phyloP scores from a whole-genome alignment of 768 basidiomycete species.

The Boletus vermiculosoides region DNA sequence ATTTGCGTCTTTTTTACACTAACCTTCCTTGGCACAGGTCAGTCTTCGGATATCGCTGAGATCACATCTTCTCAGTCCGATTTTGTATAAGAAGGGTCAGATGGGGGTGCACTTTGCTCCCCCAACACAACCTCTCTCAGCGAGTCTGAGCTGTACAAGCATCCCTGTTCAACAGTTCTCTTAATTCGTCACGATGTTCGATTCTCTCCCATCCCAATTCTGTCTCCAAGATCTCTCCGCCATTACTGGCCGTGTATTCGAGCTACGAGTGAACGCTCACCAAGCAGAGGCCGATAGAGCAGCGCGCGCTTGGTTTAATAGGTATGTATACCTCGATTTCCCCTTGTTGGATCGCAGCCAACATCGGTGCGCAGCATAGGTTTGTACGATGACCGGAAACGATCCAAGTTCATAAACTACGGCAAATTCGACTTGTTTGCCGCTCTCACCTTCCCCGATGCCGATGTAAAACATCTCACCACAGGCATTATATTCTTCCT shows the following conservation, averaged over 20 bases:
- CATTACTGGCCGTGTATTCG: conserved; percentile 37
- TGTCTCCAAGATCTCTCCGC: conserved; percentile 36
- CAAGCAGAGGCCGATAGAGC: conserved; percentile 35
- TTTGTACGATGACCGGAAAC: conserved; percentile 37
- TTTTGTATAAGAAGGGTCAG: conserved; percentile 32
- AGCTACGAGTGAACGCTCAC: conserved; percentile 33
- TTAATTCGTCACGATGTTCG: conserved; percentile 29
- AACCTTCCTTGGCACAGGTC: conserved; percentile 21
- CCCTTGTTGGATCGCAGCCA: not conserved
- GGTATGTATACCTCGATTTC: conserved; percentile 15
- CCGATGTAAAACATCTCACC: conserved; percentile 33
- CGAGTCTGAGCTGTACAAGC: conserved; percentile 28
- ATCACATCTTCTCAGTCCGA: conserved; percentile 14
- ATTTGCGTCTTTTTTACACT: conserved; percentile 29
- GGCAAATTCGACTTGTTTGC: conserved; percentile 40
- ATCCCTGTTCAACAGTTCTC: conserved; percentile 11
- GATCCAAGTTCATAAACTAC: conserved; percentile 36
- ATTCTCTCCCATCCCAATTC: conserved; percentile 37
- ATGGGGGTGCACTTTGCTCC: conserved; percentile 3
- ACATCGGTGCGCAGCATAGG: conserved; percentile 21
- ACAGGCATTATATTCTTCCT: conserved; percentile 40
- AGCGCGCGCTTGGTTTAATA: conserved; percentile 36
- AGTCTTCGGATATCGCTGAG: conserved; percentile 20
- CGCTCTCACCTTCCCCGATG: conserved; percentile 39
- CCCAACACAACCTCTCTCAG: conserved; percentile 21